Evolutionary conservation across 768 basidiomycete species (phyloP).

Genomic region (Trametes gibbosa): DNA sequence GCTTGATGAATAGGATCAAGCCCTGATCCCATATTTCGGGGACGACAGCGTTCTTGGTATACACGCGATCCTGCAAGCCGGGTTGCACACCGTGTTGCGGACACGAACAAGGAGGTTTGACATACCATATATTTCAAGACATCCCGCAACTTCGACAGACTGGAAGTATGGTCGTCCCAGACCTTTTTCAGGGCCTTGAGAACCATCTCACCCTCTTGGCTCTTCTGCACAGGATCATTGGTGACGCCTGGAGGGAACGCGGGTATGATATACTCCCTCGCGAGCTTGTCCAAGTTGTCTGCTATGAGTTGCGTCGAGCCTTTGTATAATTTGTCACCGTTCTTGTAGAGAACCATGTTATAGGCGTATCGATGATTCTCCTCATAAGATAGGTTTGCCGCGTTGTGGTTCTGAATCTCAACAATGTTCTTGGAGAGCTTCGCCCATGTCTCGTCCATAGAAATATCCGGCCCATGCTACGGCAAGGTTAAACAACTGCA

Average conservation of each 20-base stretch:
- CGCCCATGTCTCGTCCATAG: conserved; percentile 82
- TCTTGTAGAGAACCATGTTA: conserved; percentile 87
- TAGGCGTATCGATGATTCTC: conserved; percentile 94
- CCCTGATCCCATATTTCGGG: conserved; percentile 83
- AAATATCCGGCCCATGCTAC: conserved; percentile 71
- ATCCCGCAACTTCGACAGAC: conserved; percentile 85
- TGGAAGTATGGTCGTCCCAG: conserved; percentile 92
- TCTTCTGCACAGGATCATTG: conserved; percentile 69
- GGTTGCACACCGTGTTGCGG: conserved; percentile 4
- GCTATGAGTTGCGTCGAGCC: conserved; percentile 77
- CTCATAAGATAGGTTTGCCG: conserved; percentile 83
- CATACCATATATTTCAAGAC: conserved; percentile 94
- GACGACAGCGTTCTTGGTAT: conserved; percentile 70
- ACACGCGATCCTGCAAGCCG: conserved; percentile 77
- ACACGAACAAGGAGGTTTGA: not conserved
- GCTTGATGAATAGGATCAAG: conserved; percentile 74
- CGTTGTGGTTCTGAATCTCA: conserved; percentile 95
- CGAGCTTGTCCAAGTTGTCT: conserved; percentile 81
- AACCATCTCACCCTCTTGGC: conserved; percentile 80
- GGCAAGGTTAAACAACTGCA: conserved; percentile 3
- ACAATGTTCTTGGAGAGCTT: conserved; percentile 81
- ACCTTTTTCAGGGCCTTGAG: conserved; percentile 79
- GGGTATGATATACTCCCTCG: conserved; percentile 72
- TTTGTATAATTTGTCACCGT: conserved; percentile 82
- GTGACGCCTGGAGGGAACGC: conserved; percentile 74